A percentile compares a stretch with the other conserved stretches of the same genome.
phyloP scores from a whole-genome alignment of 345 rosid species.

The Boechera divaricarpa region DNA sequence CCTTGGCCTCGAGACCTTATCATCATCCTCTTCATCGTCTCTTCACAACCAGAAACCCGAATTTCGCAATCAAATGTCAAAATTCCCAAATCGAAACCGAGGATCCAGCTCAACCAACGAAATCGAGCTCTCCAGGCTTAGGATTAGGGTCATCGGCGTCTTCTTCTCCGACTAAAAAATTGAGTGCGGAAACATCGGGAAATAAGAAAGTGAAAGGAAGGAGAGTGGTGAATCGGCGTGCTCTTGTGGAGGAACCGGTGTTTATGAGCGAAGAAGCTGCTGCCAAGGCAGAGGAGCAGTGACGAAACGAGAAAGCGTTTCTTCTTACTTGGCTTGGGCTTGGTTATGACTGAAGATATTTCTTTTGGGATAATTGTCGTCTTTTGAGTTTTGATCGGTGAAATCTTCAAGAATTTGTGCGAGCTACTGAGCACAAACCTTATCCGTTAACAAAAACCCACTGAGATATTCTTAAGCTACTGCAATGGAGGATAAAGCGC shows the following conservation, averaged over 20 bases:
- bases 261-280: constrained; percentile 59
- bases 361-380: too few relatives aligned
- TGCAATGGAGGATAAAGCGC: constrained; percentile 52
- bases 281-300: constrained; percentile 61
- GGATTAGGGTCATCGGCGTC: constrained; percentile 67
- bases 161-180: constrained; percentile 47
- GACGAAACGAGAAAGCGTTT: constrained; percentile 82
- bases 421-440: constrained; percentile 16
- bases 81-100: too few relatives aligned
- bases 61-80: too few relatives aligned
- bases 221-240: constrained; percentile 62
- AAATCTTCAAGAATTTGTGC: background rate
- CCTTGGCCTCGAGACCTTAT: too few relatives aligned
- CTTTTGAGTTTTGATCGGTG: background rate
- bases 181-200: background rate
- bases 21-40: too few relatives aligned
- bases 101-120: too few relatives aligned
- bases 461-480: background rate
- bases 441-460: constrained; percentile 27
- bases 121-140: constrained; percentile 35
- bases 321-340: constrained; percentile 86
- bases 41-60: too few relatives aligned
- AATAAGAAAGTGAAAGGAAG: constrained; percentile 53
- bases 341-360: constrained; percentile 43
- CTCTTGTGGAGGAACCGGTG: constrained; percentile 71